Evolutionary conservation across 352 stramenopile species (phyloP).

Genomic region (Globisporangium megalacanthum): DNA sequence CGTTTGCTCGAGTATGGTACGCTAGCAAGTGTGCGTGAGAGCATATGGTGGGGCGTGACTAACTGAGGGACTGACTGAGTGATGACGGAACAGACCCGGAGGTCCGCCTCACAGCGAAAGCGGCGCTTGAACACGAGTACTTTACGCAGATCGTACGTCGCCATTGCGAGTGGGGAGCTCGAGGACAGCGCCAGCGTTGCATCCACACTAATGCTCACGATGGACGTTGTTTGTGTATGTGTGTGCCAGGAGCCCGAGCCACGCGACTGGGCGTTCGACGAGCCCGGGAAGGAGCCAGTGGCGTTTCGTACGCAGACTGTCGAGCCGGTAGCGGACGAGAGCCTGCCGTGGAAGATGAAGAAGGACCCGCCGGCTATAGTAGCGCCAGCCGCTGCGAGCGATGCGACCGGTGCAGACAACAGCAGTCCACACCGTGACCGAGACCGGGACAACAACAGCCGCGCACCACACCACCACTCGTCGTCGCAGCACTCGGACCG

Average conservation of each 20-base stretch:
- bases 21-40: not conserved
- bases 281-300: conserved; percentile 81
- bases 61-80: not conserved
- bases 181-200: too few relatives aligned
- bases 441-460: conserved; percentile 21
- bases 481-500: conserved; percentile 18
- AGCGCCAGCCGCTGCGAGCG: conserved; percentile 3
- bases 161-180: not conserved
- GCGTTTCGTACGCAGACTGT: conserved; percentile 83
- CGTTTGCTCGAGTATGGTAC: conserved; percentile 79
- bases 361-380: conserved; percentile 28
- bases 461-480: conserved; percentile 15
- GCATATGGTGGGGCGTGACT: not conserved
- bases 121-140: conserved; percentile 92
- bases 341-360: conserved; percentile 60
- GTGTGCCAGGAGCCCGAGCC: conserved; percentile 65
- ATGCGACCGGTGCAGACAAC: conserved; percentile 20
- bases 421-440: conserved; percentile 24
- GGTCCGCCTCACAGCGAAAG: conserved; percentile 86
- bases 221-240: too few relatives aligned
- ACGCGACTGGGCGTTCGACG: conserved; percentile 83
- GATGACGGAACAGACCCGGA: conserved; percentile 52
- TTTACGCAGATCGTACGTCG: conserved; percentile 85
- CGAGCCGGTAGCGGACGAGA: conserved; percentile 68
- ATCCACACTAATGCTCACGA: not conserved